These are phyloP conservation scores for Naganishia cerealis DNA, from an alignment of 1,284 basidiomycete genomes.

Conservation along the genomic window DNA sequence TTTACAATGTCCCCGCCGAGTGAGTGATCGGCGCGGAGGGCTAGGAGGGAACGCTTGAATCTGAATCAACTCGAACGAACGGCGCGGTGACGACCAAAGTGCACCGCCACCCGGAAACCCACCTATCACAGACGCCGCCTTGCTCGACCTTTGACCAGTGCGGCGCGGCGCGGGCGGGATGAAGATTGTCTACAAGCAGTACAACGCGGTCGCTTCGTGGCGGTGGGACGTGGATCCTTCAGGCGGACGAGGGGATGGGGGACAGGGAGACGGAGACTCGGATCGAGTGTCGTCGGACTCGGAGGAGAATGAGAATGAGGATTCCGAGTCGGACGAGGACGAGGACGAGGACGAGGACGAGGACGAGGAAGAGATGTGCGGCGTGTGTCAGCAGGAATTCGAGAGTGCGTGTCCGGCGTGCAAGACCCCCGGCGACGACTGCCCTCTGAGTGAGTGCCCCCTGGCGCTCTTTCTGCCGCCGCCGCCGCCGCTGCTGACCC, in stretches of 20 bases:
- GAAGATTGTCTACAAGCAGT: conserved; percentile 50
- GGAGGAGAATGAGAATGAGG: background rate
- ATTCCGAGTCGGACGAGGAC: conserved; percentile 19
- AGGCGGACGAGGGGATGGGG: conserved; percentile 34
- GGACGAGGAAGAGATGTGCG: conserved; percentile 83
- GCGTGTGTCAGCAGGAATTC: conserved; percentile 85
- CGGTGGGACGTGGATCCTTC: conserved; percentile 52
- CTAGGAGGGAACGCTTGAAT: no score
- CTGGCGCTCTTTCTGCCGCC: background rate
- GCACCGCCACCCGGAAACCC: no score
- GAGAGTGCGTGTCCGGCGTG: conserved; percentile 91
- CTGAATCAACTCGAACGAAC: no score
- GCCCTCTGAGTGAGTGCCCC: conserved; percentile 75
- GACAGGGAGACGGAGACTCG: background rate
- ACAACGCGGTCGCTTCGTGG: conserved; percentile 52
- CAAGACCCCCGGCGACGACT: conserved; percentile 93
- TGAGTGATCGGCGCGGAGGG: background rate
- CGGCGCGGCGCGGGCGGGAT: conserved; percentile 39
- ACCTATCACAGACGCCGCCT: no score
- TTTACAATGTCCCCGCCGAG: background rate
- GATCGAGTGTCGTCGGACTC: no score
- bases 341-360: conserved; percentile 60
- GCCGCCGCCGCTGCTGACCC: no score
- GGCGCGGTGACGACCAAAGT: no score
- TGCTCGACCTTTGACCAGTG: no score